Evolutionary conservation across 2,329 filamentous ascomycete genomes (phyloP).

Genomic region (Furcasterigmium furcatum): DNA sequence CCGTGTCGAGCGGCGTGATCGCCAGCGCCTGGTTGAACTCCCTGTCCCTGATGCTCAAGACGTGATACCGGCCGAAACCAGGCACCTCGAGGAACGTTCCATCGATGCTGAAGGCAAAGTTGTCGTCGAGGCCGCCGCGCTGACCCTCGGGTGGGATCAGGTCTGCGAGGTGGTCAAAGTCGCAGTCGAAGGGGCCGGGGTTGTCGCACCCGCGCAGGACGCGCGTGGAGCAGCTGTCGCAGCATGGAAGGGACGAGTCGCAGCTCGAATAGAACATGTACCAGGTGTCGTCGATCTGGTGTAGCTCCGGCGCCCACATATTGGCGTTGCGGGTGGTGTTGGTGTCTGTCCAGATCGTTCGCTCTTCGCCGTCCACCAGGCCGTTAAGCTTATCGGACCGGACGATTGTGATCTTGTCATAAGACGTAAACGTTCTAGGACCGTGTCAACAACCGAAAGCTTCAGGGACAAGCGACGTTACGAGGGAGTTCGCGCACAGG

Average conservation of each 20-base stretch:
- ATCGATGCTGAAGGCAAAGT: constrained; percentile 4
- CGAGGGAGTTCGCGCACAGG: background rate
- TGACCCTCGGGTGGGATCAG: constrained; percentile 1
- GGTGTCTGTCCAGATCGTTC: constrained; percentile 4
- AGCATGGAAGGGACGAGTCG: constrained; percentile 6
- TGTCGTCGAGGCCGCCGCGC: constrained; percentile 1
- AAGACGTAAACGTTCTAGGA: background rate
- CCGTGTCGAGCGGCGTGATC: constrained; percentile 9
- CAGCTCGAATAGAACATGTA: constrained; percentile 15
- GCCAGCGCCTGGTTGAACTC: constrained; percentile 7
- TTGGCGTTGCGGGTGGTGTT: constrained; percentile 7
- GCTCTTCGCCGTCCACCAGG: constrained; percentile 3
- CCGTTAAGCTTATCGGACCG: background rate
- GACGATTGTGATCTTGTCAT: constrained; percentile 2
- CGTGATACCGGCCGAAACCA: constrained; percentile 8
- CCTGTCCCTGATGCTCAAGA: constrained; percentile 8
- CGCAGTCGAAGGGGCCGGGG: constrained; percentile 1
- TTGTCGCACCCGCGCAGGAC: constrained; percentile 1
- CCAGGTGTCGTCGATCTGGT: constrained; percentile 14
- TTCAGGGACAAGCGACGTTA: background rate
- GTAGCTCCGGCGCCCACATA: constrained; percentile 14
- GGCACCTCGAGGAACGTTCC: constrained; percentile 4
- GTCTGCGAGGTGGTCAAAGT: constrained; percentile 1
- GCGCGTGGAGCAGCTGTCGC: constrained; percentile 7
- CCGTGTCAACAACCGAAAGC: background rate